These are phyloP conservation scores for Fusarium succisae DNA, from an alignment of 2,329 filamentous ascomycete genomes.

Conservation along the genomic window DNA sequence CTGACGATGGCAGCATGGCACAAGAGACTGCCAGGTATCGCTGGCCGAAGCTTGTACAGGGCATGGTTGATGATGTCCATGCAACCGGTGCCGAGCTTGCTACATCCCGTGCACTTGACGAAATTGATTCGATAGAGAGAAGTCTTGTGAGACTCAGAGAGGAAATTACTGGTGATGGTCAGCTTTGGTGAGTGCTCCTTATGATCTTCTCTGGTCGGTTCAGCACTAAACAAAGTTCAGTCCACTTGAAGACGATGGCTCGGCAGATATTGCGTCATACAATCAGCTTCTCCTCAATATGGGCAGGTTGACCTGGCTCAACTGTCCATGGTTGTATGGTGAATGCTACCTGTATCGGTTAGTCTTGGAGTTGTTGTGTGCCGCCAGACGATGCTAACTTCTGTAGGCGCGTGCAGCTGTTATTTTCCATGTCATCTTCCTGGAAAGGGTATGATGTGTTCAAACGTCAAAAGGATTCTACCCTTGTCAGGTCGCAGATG, in stretches of 20 bases:
- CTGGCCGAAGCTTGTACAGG: slow-evolving; percentile 3
- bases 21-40: not conserved
- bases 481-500: not conserved
- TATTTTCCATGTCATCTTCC: not conserved
- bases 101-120: not conserved
- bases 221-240: not conserved
- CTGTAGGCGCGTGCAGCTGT: not conserved
- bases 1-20: not conserved
- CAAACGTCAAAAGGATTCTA: not conserved
- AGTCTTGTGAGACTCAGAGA: not conserved
- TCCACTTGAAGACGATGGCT: not conserved
- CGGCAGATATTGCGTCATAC: not conserved
- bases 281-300: not conserved
- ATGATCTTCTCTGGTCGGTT: not conserved
- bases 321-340: slow-evolving; percentile 11
- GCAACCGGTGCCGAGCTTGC: not conserved
- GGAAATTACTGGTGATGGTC: not conserved
- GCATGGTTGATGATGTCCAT: not conserved
- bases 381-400: not conserved
- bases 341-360: slow-evolving; percentile 9
- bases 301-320: not conserved
- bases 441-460: slow-evolving; percentile 5
- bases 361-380: not conserved
- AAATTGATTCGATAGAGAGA: not conserved
- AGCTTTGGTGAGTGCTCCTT: not conserved